Base-by-base conservation (phyloP, 495 filamentous ascomycete species). In the Geopyxis carbonaria region DNA sequence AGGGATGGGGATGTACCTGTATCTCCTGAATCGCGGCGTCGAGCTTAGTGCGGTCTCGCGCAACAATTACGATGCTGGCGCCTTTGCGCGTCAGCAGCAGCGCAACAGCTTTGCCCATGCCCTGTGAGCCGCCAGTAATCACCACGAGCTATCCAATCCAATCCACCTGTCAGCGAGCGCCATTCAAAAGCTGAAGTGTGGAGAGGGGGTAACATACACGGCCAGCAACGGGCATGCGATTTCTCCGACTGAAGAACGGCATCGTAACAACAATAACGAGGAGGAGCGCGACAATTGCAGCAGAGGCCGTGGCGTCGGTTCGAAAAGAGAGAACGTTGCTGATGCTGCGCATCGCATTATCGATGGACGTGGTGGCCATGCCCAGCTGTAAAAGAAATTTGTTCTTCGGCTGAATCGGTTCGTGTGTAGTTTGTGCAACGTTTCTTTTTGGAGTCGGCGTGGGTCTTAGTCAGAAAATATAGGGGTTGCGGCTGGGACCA, bases 111-210 rank as follows among this genome's bases (percentile, higher is more conserved):
- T 67, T 70, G 45, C 89, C 89, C 79, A 93, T 81, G 34, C 89
- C 89, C 55, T 93, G 79, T 1, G 91, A 95, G 38, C 75, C 87
- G 27, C 89, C 89, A 9, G 89, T 97, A 38, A 97, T 64, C 16
- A 95, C 60, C 42, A 89, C 69, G 4, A 53, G 34, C 50, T 53
- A 22, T 32, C n/a, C n/a, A n/a, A 20, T 14, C 15, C 8, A 14
- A 80, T 89, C 82, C 87, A 41, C 6, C 34, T 13, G 32, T 23
- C 11, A n/a, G n/a, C n/a, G n/a, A n/a, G n/a, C 31, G 5, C 42
- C 31, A 22, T 34, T 27, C 37, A 16, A 22, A n/a, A 4, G 18
- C 15, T 29, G 28, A 5, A 16, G 4, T 9, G 5, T 5, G 22
- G 27, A 11, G 24, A 34, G 9, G 44, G 23, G 40, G 19, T 9